A percentile compares a stretch with the other conserved stretches of the same genome.
These are phyloP conservation scores for Eucalyptus sp. DNA, from an alignment of 345 rosid genomes.

Conservation along the genomic window DNA sequence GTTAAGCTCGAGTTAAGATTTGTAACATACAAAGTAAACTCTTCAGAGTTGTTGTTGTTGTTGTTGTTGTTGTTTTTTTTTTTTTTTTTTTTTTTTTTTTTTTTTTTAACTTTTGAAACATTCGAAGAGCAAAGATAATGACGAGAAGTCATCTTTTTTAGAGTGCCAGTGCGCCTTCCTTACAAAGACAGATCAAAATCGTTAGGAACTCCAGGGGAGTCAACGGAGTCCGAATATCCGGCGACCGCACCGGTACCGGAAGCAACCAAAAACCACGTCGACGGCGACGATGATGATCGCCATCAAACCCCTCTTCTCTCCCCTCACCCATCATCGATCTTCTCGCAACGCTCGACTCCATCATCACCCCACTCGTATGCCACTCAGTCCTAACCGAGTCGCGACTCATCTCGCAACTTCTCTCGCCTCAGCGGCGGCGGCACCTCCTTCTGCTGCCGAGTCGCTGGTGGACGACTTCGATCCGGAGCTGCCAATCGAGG, in stretches of 20 bases:
- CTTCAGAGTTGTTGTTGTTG: not conserved
- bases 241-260: not conserved
- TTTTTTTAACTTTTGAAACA: not conserved
- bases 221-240: not conserved
- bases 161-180: not conserved
- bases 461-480: constrained; percentile 34
- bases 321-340: not conserved
- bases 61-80: too few relatives aligned
- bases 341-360: not conserved
- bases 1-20: not conserved
- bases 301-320: not conserved
- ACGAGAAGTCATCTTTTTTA: not conserved
- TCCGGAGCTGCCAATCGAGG: constrained; percentile 53
- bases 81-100: not conserved
- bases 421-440: not conserved
- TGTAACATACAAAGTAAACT: not conserved
- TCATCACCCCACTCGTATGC: not conserved
- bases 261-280: not conserved
- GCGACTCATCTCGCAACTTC: not conserved
- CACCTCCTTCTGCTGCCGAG: not conserved
- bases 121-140: not conserved
- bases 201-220: not conserved
- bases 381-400: not conserved
- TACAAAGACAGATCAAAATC: not conserved
- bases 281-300: not conserved